Evolutionary conservation across 2,329 filamentous ascomycete species (phyloP), one percentile per base, ranked within the genome.

Genomic region (Cladosporium austrohemisphaericum): DNA sequence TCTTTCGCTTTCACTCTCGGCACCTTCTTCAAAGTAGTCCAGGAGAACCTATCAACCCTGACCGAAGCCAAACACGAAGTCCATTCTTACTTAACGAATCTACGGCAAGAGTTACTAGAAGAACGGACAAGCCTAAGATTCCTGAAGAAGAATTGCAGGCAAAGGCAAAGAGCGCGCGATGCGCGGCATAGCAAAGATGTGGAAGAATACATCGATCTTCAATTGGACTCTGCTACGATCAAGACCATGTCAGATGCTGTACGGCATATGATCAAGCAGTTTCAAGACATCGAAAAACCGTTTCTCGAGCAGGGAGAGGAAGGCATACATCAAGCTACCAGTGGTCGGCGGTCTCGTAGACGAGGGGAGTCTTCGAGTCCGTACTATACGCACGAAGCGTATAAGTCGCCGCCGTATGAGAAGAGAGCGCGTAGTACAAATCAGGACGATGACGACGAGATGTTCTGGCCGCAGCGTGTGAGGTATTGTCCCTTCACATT

Each of bases 1-100:
- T 67, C 64, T 29, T 73, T 73, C 36, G 66, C 66, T 25, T 71
- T 73, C 59, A 74, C 71, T 0, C 51, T 72, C 14, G 63, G 59
- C n/a, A 73, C 70, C 13, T 67, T 71, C 55, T 41, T 73, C 20
- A 62, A 65, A 41, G 68, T 73, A 6, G 63, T 71, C 44, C 73
- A 68, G 69, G 57, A 58, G 38, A 69, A 70, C 16, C 54, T 72
- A 29, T 51, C 59, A n/a, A 71, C 69, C 3, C 51, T 72, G 23
- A 52, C 55, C 29, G 60, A 65, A 40, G 70, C 69, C 1, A 59
- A 63, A 5, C 55, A 61, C 29, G 65, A 73, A 52, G 69, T 72
- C n/a, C 61, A 66, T 41, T 61, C 66, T 43, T 65, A 62, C 26
- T 57, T 72, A 1, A 68, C 65, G n/a, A 70, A 64, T 22, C 60